Evolutionary conservation across 208 protist genomes (phyloP), one percentile per base, ranked within the genome.

Genomic region (Balamuthia mandrillaris): DNA sequence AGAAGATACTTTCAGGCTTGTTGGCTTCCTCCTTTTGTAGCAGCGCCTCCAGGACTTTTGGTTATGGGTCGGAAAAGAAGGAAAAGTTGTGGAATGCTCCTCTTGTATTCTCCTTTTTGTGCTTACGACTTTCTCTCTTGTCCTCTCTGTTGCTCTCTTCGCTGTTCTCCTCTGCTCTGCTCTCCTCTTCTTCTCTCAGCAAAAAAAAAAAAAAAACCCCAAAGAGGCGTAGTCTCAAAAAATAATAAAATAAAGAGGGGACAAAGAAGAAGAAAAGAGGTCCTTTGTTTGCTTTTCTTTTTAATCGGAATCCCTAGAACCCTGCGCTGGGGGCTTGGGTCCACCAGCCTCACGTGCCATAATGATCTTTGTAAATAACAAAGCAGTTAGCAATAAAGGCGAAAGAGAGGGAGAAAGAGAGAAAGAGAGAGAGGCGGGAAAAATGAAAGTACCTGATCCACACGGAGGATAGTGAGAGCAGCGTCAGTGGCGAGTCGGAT

Each of bases 281-380:
- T 18, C 49, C 18, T 56, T 18, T n/a, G 49, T 18, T 18, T n/a
- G 49, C n/a, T 56, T 56, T 56, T 27, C n/a, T 56, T 56, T 27
- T 60, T 86, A 74, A 45, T 45, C 52, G 3, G 68, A 1, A 47
- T 89, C 84, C 3, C 35, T 7, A 79, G 49, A 63, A 27, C 84
- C 70, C 54, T 77, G 68, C 33, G 89, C 72, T 5, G 72, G 86
- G 6, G 91, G 91, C 92, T 98, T 98, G 18, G 97, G 96, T 33
- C 97, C 97, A 66, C 97, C 97, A 12, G 98, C 97, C 81, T 96
- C 96, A 91, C 98, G 98, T n/a, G 96, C 89, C 91, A 99, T 97
- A 89, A 99, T 99, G 86, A 99, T 99, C 90, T 97, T 94, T 84
- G 96, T 95, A 33, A 96, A 92, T 16, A 90, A 93, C 1, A n/a